Evolutionary conservation across 2,329 filamentous ascomycete species (phyloP), one percentile per base, ranked within the genome.

Genomic region (Exophiala phaeomuriformis): DNA sequence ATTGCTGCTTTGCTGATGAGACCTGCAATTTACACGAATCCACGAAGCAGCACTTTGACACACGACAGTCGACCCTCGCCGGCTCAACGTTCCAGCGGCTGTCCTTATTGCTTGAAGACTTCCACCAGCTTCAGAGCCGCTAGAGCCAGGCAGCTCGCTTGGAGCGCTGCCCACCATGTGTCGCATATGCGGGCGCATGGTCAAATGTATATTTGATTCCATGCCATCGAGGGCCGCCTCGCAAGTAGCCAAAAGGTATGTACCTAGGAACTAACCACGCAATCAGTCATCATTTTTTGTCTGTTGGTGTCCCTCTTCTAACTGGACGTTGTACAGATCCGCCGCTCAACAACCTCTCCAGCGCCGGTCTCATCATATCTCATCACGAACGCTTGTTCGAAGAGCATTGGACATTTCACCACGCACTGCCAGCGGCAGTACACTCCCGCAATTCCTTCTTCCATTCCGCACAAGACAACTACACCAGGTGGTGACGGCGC

Each of bases 391-490:
- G 2, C 47, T 54, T 35, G 52, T 60, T 45, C 55, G 44, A 12
- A 50, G 50, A 12, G 58, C 58, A 31, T 37, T 60, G 47, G 49
- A 60, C 44, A 54, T 56, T 4, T 51, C 56, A 8, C 32, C 54
- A 27, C 53, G 48, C 29, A 43, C 29, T 6, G 19, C 47, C 32
- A 37, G 5, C 4, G 7, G 6, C 4, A 27, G 39, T 4, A 47
- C 48, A 33, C 63, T 57, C 35, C 57, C 60, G 28, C 59, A 60
- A 29, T 60, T 58, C 49, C 61, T 65, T 50, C 61, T 66, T 41
- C 64, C 63, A n/a, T 52, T 62, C 44, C 70, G 71, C 64, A 70
- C 70, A 62, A 68, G 65, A 56, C 19, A 19, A 19, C 67, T 76
- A 32, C 71, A 73, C 59, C 68, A 72, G 63, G 65, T 54, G 10